Conservation (phyloP, 106 monocot species). For the Iris macrosiphon region DNA sequence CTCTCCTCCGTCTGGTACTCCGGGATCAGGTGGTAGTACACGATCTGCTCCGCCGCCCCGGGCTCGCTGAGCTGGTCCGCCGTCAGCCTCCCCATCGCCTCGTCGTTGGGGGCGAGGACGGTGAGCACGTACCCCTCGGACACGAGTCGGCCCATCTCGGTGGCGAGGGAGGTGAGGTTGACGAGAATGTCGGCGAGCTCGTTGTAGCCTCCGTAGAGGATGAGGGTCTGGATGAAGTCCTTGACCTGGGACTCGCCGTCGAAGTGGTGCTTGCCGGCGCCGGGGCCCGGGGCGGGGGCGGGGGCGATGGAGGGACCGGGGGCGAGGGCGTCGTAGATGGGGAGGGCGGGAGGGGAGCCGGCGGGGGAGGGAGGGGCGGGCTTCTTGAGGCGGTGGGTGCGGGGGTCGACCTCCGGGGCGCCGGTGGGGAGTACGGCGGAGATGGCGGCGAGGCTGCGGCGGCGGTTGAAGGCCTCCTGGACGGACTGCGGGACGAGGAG, state of each 20-base stretch:
- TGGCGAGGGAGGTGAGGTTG: conserved; percentile 83
- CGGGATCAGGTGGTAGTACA: conserved; percentile 92
- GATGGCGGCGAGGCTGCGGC: conserved; percentile 67
- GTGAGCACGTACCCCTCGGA: conserved; percentile 94
- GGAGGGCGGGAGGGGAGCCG: conserved; percentile 70
- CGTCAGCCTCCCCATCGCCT: conserved; percentile 61
- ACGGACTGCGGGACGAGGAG: conserved; percentile 80
- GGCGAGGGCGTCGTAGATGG: conserved; percentile 79
- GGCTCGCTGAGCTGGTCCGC: conserved; percentile 68
- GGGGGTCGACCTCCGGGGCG: conserved; percentile 83
- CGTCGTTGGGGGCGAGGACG: conserved; percentile 79
- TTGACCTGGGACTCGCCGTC: conserved; percentile 85
- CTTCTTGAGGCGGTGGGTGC: conserved; percentile 82
- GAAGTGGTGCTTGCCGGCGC: conserved; percentile 57
- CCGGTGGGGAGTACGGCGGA: conserved; percentile 67
- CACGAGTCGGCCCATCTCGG: conserved; percentile 93
- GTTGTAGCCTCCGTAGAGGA: conserved; percentile 98
- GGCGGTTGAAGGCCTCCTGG: conserved; percentile 87
- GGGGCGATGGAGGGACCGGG: conserved; percentile 85
- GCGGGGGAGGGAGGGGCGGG: conserved; percentile 48
- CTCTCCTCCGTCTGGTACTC: conserved; percentile 99
- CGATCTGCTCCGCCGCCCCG: conserved; percentile 63
- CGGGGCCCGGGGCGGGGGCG: conserved; percentile 86
- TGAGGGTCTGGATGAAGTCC: conserved; percentile 96
- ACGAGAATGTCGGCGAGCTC: conserved; percentile 98